Evolutionary conservation across 331 rosid genomes (phyloP).

Genomic region (Saraca asoca): DNA sequence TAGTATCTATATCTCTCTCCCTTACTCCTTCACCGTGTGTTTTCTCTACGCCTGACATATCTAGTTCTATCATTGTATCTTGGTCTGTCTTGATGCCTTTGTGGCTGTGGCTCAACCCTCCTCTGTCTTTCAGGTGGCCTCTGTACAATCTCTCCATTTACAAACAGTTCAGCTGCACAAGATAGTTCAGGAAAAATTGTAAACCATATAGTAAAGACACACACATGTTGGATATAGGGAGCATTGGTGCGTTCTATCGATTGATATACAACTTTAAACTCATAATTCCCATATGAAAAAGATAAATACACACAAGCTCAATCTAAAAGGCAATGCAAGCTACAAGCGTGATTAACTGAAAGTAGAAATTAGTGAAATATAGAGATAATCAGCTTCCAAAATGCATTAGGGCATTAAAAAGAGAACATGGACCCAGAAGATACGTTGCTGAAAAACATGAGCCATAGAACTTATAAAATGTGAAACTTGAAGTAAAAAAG

Average conservation of each 20-base stretch:
- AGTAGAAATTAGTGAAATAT: background rate
- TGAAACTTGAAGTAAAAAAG: background rate
- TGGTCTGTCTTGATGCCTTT: slow-evolving; percentile 83
- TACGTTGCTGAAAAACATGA: background rate
- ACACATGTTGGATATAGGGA: background rate
- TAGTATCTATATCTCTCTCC: slow-evolving; percentile 31
- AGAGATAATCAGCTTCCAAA: background rate
- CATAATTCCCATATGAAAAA: too few species aligned
- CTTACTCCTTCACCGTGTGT: slow-evolving; percentile 46
- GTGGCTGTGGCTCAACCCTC: slow-evolving; percentile 94
- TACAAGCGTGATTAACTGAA: background rate
- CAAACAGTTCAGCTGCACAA: slow-evolving; percentile 78
- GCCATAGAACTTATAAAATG: background rate
- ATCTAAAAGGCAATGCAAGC: background rate
- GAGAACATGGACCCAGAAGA: background rate
- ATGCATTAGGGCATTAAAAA: background rate
- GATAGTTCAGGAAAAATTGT: slow-evolving; percentile 7
- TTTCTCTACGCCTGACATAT: slow-evolving; percentile 76
- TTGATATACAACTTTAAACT: too few species aligned
- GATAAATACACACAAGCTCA: too few species aligned
- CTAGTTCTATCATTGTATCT: slow-evolving; percentile 88
- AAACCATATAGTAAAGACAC: background rate
- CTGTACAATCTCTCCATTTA: slow-evolving; percentile 92
- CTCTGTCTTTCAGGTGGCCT: slow-evolving; percentile 91
- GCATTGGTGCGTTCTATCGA: too few species aligned